Evolutionary conservation across 306 rosid species (phyloP).

Genomic region (Vachellia pachyceras): DNA sequence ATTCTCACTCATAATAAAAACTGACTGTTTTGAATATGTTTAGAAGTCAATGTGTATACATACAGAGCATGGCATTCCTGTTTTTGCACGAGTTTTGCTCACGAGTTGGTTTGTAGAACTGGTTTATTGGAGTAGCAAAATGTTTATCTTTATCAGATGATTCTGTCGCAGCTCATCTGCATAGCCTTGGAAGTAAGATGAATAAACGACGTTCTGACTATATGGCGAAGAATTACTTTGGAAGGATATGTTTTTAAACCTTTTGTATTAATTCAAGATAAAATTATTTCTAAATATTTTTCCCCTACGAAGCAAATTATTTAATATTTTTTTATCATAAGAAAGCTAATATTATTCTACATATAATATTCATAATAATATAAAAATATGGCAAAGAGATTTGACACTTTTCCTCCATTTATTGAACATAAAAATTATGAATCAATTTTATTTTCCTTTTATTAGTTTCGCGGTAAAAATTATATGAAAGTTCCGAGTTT

Average conservation of each 20-base stretch:
- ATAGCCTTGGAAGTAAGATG: neutral
- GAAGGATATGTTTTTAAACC: neutral
- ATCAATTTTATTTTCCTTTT: too few relatives aligned
- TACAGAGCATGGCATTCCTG: neutral
- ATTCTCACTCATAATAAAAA: slow-evolving; percentile 52
- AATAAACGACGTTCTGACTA: neutral
- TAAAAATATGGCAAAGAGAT: too few relatives aligned
- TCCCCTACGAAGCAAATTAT: too few relatives aligned
- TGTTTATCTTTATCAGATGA: neutral
- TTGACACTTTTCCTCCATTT: too few relatives aligned
- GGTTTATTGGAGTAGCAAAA: neutral
- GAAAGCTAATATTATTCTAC: too few relatives aligned
- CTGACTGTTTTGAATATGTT: slow-evolving; percentile 43
- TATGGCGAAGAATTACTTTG: neutral
- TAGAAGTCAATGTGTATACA: slow-evolving; percentile 22
- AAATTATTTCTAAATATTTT: too few relatives aligned
- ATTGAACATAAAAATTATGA: too few relatives aligned
- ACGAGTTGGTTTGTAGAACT: neutral
- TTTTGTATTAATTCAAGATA: too few relatives aligned
- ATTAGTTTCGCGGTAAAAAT: too few relatives aligned
- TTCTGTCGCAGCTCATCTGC: neutral
- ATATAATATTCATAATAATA: too few relatives aligned
- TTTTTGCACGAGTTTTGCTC: neutral
- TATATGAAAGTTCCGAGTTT: too few relatives aligned
- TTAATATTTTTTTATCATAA: too few relatives aligned